Base-by-base conservation (phyloP, 768 basidiomycete species). In the Phlegmacium glaucopus region DNA sequence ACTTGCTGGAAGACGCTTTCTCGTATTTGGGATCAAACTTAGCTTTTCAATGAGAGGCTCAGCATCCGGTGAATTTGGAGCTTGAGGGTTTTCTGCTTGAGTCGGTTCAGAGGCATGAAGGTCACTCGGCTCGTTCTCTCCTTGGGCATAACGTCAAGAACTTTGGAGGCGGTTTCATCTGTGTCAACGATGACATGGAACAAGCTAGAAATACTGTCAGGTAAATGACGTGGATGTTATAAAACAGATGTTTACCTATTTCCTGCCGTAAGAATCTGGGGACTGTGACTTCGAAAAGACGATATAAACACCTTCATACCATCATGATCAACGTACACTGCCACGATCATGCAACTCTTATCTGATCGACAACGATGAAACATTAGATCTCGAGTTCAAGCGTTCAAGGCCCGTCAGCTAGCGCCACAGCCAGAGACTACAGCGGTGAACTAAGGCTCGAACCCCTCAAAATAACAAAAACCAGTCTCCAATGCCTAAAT, bases 111-210 rank as follows among this genome's bases (percentile, higher is more conserved):
- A 15, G 96, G 96, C 87, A 99, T 94, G 70, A 98, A 97, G 0
- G 96, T 99, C 7, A 99, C 90, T 42, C 96, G 85, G 2, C 95
- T 96, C 9, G 83, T 88, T 63, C 88, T 91, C 63, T 98, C 94
- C 59, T 84, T 84, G 57, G 94, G 72, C 95, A 99, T 97, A 54
- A 87, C 97, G 54, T 96, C 90, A 10, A 99, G 80, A 15, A 98
- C 84, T 60, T 79, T 82, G 2, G 85, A 85, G 1, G 94, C 96
- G 0, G 94, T 98, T 36, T 85, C 87, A 60, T 98, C 96, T n/a
- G 78, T 89, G 62, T 99, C 95, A 50, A 98, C 95, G 1, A 98
- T 94, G 34, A 98, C 87, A 58, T 99, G 95, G 72, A 97, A 99
- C 22, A 99, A 70, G 60, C 95, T 94, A 64, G 4, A 25, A 32